Evolutionary conservation across 441 rosid species (phyloP), one percentile per base, ranked within the genome.

Genomic region (Aleurites moluccanus): DNA sequence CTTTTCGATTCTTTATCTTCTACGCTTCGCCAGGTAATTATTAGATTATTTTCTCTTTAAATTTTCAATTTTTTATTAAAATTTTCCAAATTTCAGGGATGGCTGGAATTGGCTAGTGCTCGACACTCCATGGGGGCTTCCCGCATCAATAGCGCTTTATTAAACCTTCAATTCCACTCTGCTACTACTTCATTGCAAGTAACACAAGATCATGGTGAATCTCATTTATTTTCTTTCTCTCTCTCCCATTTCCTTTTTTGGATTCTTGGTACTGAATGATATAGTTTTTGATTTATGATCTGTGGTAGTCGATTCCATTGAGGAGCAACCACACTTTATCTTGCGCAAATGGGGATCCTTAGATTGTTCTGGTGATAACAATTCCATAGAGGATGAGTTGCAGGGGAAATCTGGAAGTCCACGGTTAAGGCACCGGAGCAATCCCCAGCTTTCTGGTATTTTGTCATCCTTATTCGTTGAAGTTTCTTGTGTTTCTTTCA

Each of bases 101-200:
- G 99, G 99, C 72, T 96, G 71, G 96, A 96, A 72, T 71, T 96
- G 75, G 96, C 98, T 10, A 85, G 97, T 83, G 97, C 98, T 65
- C 82, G 97, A 44, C 97, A 93, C 77, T 90, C 98, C 7, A 92
- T 93, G 99, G 98, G 99, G 52, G 76, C 90, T 64, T 92, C 86
- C 15, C 92, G 99, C 30, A 61, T 96, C 74, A 96, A 84, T 75
- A 73, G 88, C 62, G 88, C 87, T 78, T 83, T 92, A 60, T 85
- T 93, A 77, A 97, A 96, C 77, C 94, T 88, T 70, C 92, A 89
- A 71, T 35, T 66, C 62, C 99, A 92, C 73, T 71, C 91, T 33
- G 99, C 99, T 79, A 80, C 96, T 73, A 84, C 98, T 18, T 80
- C 90, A 50, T 28, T 96, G 78, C 85, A 81, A 83, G 83, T 89